These are phyloP conservation scores for Fusarium poae DNA, from an alignment of 2,329 filamentous ascomycete species.

Conservation along the genomic window DNA sequence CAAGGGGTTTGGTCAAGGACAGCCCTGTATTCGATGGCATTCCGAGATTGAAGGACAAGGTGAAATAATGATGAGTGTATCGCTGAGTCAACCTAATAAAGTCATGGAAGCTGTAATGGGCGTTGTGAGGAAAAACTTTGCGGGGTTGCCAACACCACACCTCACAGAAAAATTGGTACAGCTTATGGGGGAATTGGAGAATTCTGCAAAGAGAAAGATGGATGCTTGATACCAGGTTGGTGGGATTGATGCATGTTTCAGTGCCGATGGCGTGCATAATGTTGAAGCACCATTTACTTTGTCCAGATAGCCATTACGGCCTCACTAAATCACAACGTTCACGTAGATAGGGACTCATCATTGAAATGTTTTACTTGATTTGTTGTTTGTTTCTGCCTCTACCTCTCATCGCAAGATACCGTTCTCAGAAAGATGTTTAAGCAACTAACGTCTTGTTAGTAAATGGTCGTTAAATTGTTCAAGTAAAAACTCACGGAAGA, in stretches of 20 bases:
- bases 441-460: constrained; percentile 13
- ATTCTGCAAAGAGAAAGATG: constrained; percentile 34
- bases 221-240: constrained; percentile 13
- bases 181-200: constrained; percentile 35
- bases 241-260: not conserved
- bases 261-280: not conserved
- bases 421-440: not conserved
- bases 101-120: constrained; percentile 34
- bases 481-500: constrained; percentile 30
- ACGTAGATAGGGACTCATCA: fast-evolving
- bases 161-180: constrained; percentile 37
- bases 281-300: too few species aligned
- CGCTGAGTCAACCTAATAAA: constrained; percentile 28
- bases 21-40: constrained; percentile 32
- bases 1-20: constrained; percentile 32
- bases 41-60: constrained; percentile 16
- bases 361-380: constrained; percentile 19
- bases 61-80: constrained; percentile 17
- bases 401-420: fast-evolving
- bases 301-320: too few species aligned
- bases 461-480: fast-evolving
- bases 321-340: not conserved
- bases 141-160: constrained; percentile 16
- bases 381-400: not conserved
- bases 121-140: constrained; percentile 25